Evolutionary conservation across 2,329 filamentous ascomycete genomes (phyloP).

Genomic region (Fusarium sp.): DNA sequence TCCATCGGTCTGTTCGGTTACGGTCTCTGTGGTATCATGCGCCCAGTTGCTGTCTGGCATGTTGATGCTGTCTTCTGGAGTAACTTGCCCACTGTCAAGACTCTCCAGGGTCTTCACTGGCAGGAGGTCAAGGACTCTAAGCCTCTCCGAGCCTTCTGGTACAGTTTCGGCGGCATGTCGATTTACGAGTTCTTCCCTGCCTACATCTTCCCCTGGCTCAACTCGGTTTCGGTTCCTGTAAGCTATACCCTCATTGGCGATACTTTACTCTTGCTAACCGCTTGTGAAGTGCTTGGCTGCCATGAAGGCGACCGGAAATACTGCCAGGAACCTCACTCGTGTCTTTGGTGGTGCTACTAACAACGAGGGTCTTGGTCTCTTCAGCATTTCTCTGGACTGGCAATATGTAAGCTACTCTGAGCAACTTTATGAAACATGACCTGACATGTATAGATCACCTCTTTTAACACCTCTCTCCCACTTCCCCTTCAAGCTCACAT

Average conservation of each 20-base stretch:
- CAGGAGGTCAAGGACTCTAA: slow-evolving; percentile 59
- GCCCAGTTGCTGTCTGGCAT: slow-evolving; percentile 64
- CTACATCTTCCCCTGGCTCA: slow-evolving; percentile 65
- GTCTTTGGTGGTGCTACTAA: slow-evolving; percentile 62
- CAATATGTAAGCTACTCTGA: slow-evolving; percentile 55
- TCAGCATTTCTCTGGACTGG: slow-evolving; percentile 63
- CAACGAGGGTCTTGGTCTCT: slow-evolving; percentile 62
- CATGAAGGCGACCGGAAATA: slow-evolving; percentile 59
- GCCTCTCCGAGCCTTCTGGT: slow-evolving; percentile 63
- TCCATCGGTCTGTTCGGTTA: slow-evolving; percentile 67
- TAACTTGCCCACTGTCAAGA: slow-evolving; percentile 61
- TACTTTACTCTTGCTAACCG: background rate
- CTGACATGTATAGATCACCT: slow-evolving; percentile 57
- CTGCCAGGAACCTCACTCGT: slow-evolving; percentile 54
- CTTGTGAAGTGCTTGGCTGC: slow-evolving; percentile 55
- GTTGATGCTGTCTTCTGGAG: slow-evolving; percentile 66
- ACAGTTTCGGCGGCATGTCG: slow-evolving; percentile 58
- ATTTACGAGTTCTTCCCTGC: slow-evolving; percentile 63
- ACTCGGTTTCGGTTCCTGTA: slow-evolving; percentile 60
- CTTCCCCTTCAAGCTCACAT: slow-evolving; percentile 60
- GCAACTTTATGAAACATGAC: rapidly evolving
- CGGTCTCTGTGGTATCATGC: slow-evolving; percentile 61
- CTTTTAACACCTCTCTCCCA: slow-evolving; percentile 61
- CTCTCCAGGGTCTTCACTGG: slow-evolving; percentile 64
- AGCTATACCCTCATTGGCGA: background rate